phyloP scores from a whole-genome alignment of 1,139 yeast genomes.

The Blastobotrys buckinghamii region DNA sequence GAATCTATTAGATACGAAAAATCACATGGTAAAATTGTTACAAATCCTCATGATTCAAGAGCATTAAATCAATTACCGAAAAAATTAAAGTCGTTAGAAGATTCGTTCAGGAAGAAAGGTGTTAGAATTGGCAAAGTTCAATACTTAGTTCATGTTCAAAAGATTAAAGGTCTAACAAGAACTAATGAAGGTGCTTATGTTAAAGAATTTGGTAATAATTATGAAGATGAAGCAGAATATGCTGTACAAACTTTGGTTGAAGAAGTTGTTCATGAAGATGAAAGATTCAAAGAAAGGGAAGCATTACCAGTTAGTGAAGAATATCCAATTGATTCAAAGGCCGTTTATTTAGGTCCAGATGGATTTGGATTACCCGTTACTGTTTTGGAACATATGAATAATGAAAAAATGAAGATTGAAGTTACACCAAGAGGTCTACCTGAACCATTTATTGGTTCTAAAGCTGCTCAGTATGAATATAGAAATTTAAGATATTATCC shows the following conservation, averaged over 20 bases:
- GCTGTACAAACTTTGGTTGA: constrained; percentile 81
- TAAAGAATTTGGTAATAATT: constrained; percentile 47
- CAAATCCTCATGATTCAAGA: constrained; percentile 31
- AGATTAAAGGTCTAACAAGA: constrained; percentile 76
- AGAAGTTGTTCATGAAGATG: constrained; percentile 65
- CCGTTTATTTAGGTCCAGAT: constrained; percentile 79
- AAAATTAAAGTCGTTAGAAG: constrained; percentile 31
- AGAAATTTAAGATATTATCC: constrained; percentile 57
- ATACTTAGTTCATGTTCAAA: constrained; percentile 60
- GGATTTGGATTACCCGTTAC: constrained; percentile 85
- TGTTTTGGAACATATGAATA: constrained; percentile 54
- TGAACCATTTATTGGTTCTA: constrained; percentile 35
- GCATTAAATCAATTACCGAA: constrained; percentile 41
- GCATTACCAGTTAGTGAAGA: constrained; percentile 78
- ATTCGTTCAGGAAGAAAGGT: constrained; percentile 47
- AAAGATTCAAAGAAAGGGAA: constrained; percentile 63
- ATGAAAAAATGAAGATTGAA: constrained; percentile 30
- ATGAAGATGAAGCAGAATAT: constrained; percentile 32
- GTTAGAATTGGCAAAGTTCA: constrained; percentile 49
- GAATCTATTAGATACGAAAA: constrained; percentile 45
- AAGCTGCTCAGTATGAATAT: constrained; percentile 53
- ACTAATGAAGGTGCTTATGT: constrained; percentile 67
- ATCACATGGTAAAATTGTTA: constrained; percentile 27
- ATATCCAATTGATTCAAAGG: constrained; percentile 67
- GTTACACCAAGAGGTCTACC: constrained; percentile 25